Conservation (phyloP, 176 grass and related monocot genomes). For the Areca catechu region DNA sequence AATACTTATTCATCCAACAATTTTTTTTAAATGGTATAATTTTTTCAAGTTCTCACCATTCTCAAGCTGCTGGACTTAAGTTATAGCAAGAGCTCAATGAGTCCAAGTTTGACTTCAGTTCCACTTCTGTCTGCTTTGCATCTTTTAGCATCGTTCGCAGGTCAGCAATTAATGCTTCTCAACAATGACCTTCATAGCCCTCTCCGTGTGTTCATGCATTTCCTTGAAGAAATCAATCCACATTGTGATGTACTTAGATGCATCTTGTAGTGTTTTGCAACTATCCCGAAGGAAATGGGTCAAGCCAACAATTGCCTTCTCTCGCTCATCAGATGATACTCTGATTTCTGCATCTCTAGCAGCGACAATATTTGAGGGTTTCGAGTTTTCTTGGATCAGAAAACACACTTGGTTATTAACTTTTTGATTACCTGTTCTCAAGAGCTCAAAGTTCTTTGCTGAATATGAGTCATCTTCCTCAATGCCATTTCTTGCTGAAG, state of each 20-base stretch:
- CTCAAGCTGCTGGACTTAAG: conserved; percentile 47
- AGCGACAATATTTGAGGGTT: conserved; percentile 44
- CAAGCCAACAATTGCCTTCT: conserved; percentile 66
- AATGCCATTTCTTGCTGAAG: background rate
- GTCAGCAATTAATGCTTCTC: conserved; percentile 52
- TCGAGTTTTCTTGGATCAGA: conserved; percentile 52
- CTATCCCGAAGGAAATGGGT: conserved; percentile 64
- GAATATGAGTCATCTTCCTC: conserved; percentile 10
- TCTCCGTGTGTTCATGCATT: conserved; percentile 54
- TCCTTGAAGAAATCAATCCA: conserved; percentile 56
- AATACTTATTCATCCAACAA: conserved; percentile 22
- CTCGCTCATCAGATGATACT: conserved; percentile 52
- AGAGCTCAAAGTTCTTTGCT: conserved; percentile 18
- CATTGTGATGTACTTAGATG: conserved; percentile 62
- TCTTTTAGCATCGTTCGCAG: conserved; percentile 52
- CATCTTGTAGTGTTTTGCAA: conserved; percentile 57
- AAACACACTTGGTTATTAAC: conserved; percentile 35
- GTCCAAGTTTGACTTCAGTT: conserved; percentile 62
- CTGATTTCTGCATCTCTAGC: conserved; percentile 56
- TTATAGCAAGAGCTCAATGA: conserved; percentile 71
- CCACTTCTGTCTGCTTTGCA: conserved; percentile 43
- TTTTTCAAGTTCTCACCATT: conserved; percentile 38
- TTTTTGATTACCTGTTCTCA: conserved; percentile 35
- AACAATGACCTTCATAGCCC: conserved; percentile 57
- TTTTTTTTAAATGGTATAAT: conserved; percentile 18